Percentiles rank a stretch among this genome's conserved stretches.
phyloP scores from a whole-genome alignment of 169 alveolate species.

The Plasmodium ovale region DNA sequence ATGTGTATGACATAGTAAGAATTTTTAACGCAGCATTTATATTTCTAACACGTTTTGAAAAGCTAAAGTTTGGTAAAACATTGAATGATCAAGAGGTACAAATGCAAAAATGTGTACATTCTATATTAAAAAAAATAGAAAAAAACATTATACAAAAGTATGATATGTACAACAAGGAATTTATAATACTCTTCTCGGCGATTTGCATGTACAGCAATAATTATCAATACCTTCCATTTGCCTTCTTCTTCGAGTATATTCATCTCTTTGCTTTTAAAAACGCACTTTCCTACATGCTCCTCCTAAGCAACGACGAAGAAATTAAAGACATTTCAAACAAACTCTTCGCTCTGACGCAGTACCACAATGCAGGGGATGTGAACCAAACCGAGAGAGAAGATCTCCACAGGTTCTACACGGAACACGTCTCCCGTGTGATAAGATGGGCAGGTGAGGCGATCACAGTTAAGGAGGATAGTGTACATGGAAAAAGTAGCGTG shows the following conservation, averaged over 20 bases:
- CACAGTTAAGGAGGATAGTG: neutral
- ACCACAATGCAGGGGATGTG: neutral
- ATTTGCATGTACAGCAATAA: constrained; percentile 67
- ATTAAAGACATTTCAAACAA: constrained; percentile 36
- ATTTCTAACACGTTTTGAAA: constrained; percentile 38
- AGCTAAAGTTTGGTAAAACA: constrained; percentile 15
- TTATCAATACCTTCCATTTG: constrained; percentile 47
- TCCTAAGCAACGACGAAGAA: constrained; percentile 67
- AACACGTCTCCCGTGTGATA: neutral
- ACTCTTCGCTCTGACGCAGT: neutral
- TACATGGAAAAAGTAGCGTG: neutral
- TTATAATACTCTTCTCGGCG: constrained; percentile 48
- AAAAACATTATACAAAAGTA: constrained; percentile 50
- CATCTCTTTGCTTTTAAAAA: constrained; percentile 35
- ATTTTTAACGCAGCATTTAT: constrained; percentile 71
- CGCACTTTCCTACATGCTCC: constrained; percentile 26
- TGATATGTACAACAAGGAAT: constrained; percentile 51
- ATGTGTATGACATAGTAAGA: constrained; percentile 57
- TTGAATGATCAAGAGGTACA: constrained; percentile 9
- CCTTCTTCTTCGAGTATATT: constrained; percentile 63
- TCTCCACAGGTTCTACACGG: neutral
- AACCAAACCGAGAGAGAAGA: neutral
- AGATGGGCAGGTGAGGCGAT: too few species aligned
- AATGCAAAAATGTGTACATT: constrained; percentile 4
- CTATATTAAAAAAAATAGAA: constrained; percentile 43